Conservation (phyloP, 805 yeast genomes). For the Candida patagonica region DNA sequence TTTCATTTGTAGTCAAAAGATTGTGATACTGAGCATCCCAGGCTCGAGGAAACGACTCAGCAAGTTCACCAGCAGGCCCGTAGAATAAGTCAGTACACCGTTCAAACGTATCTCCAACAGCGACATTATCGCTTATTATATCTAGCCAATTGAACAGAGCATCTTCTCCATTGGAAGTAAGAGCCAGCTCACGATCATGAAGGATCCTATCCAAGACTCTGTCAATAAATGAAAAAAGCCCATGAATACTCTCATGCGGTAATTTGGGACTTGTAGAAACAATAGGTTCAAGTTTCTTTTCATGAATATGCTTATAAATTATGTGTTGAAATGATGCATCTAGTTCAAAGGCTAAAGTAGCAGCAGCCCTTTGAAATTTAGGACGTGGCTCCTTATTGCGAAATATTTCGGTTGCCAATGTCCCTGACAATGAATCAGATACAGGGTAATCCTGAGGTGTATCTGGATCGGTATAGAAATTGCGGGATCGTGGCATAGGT, state of each 20-base stretch:
- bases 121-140: slow-evolving; percentile 5
- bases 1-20: neutral
- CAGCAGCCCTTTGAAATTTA: slow-evolving; percentile 8
- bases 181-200: neutral
- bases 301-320: slow-evolving; percentile 18
- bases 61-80: neutral
- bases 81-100: slow-evolving; percentile 13
- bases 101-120: slow-evolving; percentile 9
- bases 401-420: neutral
- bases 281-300: slow-evolving; percentile 3
- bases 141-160: slow-evolving; percentile 8
- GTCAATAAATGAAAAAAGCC: slow-evolving; percentile 8
- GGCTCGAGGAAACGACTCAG: neutral
- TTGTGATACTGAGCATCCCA: neutral
- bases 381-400: neutral
- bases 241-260: slow-evolving; percentile 7
- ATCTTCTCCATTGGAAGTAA: neutral
- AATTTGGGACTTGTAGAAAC: slow-evolving; percentile 8
- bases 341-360: slow-evolving; percentile 18
- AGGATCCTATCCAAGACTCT: slow-evolving; percentile 5
- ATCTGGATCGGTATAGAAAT: slow-evolving; percentile 9
- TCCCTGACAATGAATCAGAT: neutral
- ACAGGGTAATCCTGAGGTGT: slow-evolving; percentile 9
- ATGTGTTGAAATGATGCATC: slow-evolving; percentile 16
- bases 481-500: slow-evolving; percentile 14